These are phyloP conservation scores for Solanum piurae DNA, from an alignment of 257 asterid species.

Conservation along the genomic window DNA sequence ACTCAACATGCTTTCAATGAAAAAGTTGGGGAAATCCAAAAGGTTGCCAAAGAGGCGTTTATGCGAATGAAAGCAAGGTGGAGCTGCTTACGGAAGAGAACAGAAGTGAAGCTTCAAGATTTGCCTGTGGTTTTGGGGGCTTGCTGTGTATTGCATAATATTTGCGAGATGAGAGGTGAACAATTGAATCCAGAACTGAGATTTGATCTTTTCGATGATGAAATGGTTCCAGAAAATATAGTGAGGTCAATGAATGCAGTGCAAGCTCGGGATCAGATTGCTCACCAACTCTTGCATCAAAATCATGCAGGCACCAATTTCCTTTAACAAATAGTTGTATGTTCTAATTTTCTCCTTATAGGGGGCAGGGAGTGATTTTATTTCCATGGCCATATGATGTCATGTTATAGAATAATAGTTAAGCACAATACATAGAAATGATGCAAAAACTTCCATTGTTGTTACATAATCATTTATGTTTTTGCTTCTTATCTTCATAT, in stretches of 20 bases:
- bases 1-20: constrained; percentile 64
- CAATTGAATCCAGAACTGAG: constrained; percentile 37
- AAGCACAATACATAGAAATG: neutral
- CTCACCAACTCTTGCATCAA: constrained; percentile 65
- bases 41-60: constrained; percentile 49
- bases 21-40: constrained; percentile 35
- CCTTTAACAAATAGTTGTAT: constrained; percentile 6
- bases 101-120: constrained; percentile 80
- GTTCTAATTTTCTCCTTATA: neutral
- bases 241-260: constrained; percentile 34
- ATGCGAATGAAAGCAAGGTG: constrained; percentile 73
- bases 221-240: constrained; percentile 28
- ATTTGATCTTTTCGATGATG: constrained; percentile 59
- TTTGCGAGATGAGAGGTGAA: constrained; percentile 66
- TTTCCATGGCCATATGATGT: constrained; percentile 16
- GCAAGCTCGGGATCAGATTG: constrained; percentile 61
- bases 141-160: constrained; percentile 76
- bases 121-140: constrained; percentile 80
- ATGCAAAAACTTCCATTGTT: neutral
- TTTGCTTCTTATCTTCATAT: neutral
- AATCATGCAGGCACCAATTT: constrained; percentile 42
- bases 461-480: neutral
- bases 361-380: neutral
- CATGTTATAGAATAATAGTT: constrained; percentile 12
- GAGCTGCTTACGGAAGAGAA: constrained; percentile 73